Evolutionary conservation across 2,329 filamentous ascomycete genomes (phyloP).

Genomic region (Trichoderma sp.): DNA sequence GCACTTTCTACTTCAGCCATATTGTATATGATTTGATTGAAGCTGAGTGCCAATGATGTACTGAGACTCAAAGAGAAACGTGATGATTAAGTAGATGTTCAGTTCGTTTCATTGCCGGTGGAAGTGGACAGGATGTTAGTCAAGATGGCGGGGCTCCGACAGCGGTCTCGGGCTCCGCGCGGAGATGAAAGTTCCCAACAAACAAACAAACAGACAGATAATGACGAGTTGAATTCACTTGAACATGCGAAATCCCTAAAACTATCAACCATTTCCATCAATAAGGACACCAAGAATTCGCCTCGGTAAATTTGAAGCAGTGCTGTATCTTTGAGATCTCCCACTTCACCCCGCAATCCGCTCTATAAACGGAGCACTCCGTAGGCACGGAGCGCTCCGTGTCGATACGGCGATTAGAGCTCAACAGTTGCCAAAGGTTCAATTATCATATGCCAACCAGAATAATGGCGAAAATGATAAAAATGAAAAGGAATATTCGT

Average conservation of each 20-base stretch:
- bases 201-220: background rate
- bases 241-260: background rate
- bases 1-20: background rate
- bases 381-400: background rate
- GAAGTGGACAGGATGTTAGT: background rate
- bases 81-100: background rate
- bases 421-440: background rate
- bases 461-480: background rate
- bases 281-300: background rate
- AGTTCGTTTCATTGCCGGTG: background rate
- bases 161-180: conserved; percentile 11
- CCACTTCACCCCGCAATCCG: background rate
- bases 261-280: background rate
- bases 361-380: background rate
- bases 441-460: background rate
- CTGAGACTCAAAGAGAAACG: background rate
- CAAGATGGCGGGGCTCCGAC: conserved; percentile 6
- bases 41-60: background rate
- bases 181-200: background rate
- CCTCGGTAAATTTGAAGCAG: background rate
- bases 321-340: background rate
- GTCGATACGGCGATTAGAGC: background rate
- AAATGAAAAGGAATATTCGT: background rate
- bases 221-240: background rate
- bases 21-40: background rate